Percentiles rank a stretch among this genome's conserved stretches.
Evolutionary conservation across 495 filamentous ascomycete species (phyloP).

Genomic region (Terfezia claveryi): DNA sequence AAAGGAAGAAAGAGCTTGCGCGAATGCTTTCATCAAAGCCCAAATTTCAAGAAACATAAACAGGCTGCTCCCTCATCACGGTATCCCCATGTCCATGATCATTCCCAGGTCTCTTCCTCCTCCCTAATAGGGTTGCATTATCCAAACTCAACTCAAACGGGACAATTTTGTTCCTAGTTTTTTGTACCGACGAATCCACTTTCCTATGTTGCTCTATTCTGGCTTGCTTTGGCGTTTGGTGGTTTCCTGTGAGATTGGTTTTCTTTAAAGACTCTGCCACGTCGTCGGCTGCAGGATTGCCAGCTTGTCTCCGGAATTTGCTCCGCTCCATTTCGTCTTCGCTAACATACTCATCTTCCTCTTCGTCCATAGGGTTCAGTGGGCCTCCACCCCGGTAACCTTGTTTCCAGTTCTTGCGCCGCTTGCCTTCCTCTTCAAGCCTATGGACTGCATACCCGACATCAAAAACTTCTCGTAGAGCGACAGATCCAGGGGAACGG

Average conservation of each 20-base stretch:
- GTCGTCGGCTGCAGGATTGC: constrained; percentile 61
- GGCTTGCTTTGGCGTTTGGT: constrained; percentile 23
- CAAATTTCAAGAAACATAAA: too few species aligned
- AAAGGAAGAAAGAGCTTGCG: too few species aligned
- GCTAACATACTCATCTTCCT: constrained; percentile 35
- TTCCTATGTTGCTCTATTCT: constrained; percentile 31
- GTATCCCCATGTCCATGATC: too few species aligned
- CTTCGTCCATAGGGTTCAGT: constrained; percentile 47
- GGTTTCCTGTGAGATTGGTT: background rate
- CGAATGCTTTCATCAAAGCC: too few species aligned
- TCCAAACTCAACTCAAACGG: constrained; percentile 83
- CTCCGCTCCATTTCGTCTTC: background rate
- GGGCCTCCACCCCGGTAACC: constrained; percentile 35
- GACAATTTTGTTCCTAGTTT: constrained; percentile 44
- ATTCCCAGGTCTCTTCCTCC: constrained; percentile 32
- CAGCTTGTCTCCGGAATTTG: constrained; percentile 30
- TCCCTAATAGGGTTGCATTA: constrained; percentile 66
- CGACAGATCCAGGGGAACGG: constrained; percentile 84
- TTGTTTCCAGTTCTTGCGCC: constrained; percentile 53
- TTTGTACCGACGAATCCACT: constrained; percentile 58
- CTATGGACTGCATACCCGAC: constrained; percentile 90
- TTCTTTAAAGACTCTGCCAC: constrained; percentile 33
- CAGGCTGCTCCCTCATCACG: too few species aligned
- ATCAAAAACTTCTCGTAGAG: constrained; percentile 90
- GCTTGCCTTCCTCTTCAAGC: constrained; percentile 88